Percentiles rank a stretch among this genome's conserved stretches.
These are phyloP conservation scores for Irpex sp. DNA, from an alignment of 1,284 basidiomycete species.

Conservation along the genomic window DNA sequence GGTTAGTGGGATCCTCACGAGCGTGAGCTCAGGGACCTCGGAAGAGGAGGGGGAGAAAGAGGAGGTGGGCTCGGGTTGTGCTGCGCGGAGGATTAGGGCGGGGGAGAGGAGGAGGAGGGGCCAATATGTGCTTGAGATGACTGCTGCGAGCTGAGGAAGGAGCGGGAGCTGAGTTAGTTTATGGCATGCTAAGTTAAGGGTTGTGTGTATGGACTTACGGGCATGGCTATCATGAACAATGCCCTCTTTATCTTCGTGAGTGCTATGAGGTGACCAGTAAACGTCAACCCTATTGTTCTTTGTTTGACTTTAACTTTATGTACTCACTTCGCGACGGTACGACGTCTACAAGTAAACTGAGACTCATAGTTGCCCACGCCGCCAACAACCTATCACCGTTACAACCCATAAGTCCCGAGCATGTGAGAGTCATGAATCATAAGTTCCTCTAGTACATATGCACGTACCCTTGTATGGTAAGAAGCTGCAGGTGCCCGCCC, in stretches of 20 bases:
- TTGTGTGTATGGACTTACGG: constrained; percentile 34
- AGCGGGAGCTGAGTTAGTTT: too few relatives aligned
- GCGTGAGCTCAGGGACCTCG: constrained; percentile 33
- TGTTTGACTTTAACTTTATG: neutral
- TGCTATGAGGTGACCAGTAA: constrained; percentile 19
- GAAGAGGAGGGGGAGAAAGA: constrained; percentile 27
- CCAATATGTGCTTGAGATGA: constrained; percentile 77
- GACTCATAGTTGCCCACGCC: constrained; percentile 48
- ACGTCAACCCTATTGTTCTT: neutral
- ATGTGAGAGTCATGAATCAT: neutral
- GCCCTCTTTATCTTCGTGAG: constrained; percentile 49
- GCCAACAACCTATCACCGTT: constrained; percentile 38
- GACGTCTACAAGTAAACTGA: constrained; percentile 46
- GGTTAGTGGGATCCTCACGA: constrained; percentile 46
- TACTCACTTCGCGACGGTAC: constrained; percentile 41
- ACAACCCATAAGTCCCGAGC: neutral
- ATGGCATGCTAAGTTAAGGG: neutral
- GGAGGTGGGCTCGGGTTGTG: constrained; percentile 10
- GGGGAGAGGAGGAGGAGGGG: constrained; percentile 51
- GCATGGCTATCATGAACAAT: constrained; percentile 59
- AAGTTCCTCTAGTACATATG: neutral
- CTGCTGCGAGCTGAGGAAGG: constrained; percentile 49
- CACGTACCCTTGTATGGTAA: constrained; percentile 74
- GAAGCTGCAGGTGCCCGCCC: constrained; percentile 66
- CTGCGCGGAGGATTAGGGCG: constrained; percentile 42